Percentiles rank a stretch among this genome's conserved stretches.
Evolutionary conservation across 1,139 yeast genomes (phyloP).

Genomic region (Saccharomyces hybrid): DNA sequence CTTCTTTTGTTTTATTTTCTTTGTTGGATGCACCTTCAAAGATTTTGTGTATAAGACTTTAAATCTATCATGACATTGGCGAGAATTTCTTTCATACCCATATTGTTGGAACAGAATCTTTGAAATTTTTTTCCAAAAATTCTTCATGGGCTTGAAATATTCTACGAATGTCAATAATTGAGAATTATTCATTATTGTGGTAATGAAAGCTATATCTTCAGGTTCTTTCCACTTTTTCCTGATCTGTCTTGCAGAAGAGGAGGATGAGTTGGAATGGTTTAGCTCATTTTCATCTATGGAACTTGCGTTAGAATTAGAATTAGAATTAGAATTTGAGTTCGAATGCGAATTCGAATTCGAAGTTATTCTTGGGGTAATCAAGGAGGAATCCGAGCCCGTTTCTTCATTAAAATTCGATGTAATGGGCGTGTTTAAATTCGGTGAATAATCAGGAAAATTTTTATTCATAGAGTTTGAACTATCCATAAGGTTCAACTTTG

Average conservation of each 20-base stretch:
- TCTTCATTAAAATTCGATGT: no score
- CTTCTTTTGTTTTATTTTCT: neutral
- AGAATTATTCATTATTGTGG: conserved; percentile 14
- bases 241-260: conserved; percentile 7
- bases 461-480: no score
- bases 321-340: no score
- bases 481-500: no score
- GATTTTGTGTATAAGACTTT: conserved; percentile 20
- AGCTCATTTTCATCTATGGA: no score
- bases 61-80: conserved; percentile 26
- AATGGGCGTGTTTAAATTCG: no score
- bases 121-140: conserved; percentile 21
- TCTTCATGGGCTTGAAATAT: conserved; percentile 26
- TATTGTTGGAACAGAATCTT: conserved; percentile 11
- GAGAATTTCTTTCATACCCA: conserved; percentile 16
- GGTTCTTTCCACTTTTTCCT: conserved; percentile 21
- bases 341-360: no score
- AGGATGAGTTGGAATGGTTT: no score
- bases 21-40: conserved; percentile 6
- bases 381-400: no score
- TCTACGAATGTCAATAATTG: conserved; percentile 19
- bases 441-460: no score
- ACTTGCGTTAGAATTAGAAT: no score
- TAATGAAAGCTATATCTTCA: conserved; percentile 21
- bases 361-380: no score